These are phyloP conservation scores for Baorangia bicolor DNA, from an alignment of 768 basidiomycete species.

Conservation along the genomic window DNA sequence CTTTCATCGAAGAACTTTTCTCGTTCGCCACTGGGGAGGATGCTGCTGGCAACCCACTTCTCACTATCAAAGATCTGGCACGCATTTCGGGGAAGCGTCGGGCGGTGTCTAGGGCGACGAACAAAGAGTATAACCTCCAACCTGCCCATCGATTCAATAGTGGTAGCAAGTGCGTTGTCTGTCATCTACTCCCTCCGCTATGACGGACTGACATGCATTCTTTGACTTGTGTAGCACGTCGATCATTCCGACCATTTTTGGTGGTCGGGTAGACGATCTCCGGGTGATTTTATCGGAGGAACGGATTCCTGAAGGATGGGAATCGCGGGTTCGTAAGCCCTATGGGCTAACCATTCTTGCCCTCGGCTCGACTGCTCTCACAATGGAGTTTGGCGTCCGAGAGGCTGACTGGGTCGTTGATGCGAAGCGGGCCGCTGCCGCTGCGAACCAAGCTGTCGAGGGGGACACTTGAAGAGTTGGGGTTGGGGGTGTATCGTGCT, in stretches of 20 bases:
- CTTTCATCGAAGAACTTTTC: constrained; percentile 55
- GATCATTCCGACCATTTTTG: constrained; percentile 63
- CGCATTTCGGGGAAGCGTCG: constrained; percentile 59
- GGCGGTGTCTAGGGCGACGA: constrained; percentile 48
- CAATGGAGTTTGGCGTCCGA: constrained; percentile 13
- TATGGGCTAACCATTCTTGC: constrained; percentile 57
- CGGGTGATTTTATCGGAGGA: constrained; percentile 62
- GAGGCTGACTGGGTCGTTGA: constrained; percentile 16
- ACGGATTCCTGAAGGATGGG: constrained; percentile 70
- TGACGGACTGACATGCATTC: background rate
- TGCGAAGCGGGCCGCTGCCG: background rate
- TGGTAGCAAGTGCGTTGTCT: constrained; percentile 56
- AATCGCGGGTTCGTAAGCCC: constrained; percentile 52
- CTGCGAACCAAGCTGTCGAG: background rate
- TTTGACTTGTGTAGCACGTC: constrained; percentile 44
- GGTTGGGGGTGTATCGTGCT: background rate
- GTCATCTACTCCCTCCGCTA: background rate
- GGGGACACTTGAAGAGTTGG: background rate
- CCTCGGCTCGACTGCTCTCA: constrained; percentile 43
- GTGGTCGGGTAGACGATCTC: constrained; percentile 57
- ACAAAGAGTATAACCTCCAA: constrained; percentile 53
- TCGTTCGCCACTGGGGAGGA: constrained; percentile 58
- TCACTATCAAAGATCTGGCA: constrained; percentile 63
- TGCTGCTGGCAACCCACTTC: constrained; percentile 40
- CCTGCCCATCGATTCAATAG: constrained; percentile 61